Base-by-base conservation (phyloP, 2,329 filamentous ascomycete species). In the Aspergillus texensis region DNA sequence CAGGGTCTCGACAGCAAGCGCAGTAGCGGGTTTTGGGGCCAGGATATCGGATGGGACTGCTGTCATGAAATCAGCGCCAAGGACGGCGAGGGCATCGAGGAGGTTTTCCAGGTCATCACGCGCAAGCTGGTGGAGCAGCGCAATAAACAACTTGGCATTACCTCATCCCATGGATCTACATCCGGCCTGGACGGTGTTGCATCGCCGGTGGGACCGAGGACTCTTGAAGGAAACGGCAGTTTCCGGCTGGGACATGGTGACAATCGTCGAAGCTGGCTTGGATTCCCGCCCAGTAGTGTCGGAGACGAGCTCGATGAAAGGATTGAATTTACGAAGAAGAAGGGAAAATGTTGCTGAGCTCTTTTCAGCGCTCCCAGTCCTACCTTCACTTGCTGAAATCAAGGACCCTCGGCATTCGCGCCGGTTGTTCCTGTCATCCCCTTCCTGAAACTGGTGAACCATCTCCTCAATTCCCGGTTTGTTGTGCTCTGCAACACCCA, bases 381-480 rank as follows among this genome's bases (percentile, higher is more conserved):
- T 8, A 24, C 10, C 24, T 10, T 12, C 10, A 46, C n/a, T 46
- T 19, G 43, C 14, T 46, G 43, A 46, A 24, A 24, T n/a, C 39
- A 41, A 41, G 93, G 89, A 57, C 90, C 92, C 71, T 96, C 93
- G 50, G 95, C 95, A 78, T 99, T 95, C 63, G 91, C 89, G 26
- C 77, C 91, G 92, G 81, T 94, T 98, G 84, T 97, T 97, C 71
- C 94, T 89, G 76, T 99, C 95, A 34, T 94, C 94, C 78, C 98
- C 95, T 86, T 98, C 94, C 75, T 95, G 90, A 76, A 99, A 99
- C 41, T 99, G 84, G 77, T 94, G 93, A 54, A 97, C 92, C 95
- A 99, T 98, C 83, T 99, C 99, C 80, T 99, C 95, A 71, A 99
- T 95, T 66, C 95, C 95, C 75, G 96, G 96, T 69, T 98, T 93